A percentile compares a stretch with the other conserved stretches of the same genome.
phyloP scores from a whole-genome alignment of 2,329 filamentous ascomycete genomes.

The Phialocephala sp. region DNA sequence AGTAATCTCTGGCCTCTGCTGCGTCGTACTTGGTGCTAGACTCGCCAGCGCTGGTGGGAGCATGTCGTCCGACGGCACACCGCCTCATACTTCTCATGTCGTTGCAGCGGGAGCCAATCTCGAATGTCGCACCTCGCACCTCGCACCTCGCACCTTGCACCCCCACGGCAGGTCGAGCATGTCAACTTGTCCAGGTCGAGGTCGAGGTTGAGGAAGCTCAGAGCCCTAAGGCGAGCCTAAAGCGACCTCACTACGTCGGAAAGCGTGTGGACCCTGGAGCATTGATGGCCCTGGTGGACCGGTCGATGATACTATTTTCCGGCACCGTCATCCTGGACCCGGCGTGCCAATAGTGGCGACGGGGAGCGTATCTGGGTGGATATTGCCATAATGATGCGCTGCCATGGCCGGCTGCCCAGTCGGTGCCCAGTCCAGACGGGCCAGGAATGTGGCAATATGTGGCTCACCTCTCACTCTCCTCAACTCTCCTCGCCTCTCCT shows the following conservation, averaged over 20 bases:
- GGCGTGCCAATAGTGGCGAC: constrained; percentile 28
- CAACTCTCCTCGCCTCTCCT: too few species aligned
- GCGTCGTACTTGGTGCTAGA: constrained; percentile 9
- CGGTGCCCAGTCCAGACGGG: neutral
- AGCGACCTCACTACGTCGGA: too few species aligned
- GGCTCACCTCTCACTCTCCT: neutral
- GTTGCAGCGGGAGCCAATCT: constrained; percentile 5
- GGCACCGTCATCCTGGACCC: constrained; percentile 35
- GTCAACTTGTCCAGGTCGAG: too few species aligned
- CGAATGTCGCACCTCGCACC: too few species aligned
- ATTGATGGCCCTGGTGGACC: too few species aligned
- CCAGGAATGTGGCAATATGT: neutral
- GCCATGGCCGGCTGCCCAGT: neutral
- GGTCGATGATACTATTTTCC: constrained; percentile 20
- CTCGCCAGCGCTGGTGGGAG: constrained; percentile 1
- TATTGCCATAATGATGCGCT: constrained; percentile 3
- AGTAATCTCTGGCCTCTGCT: constrained; percentile 8
- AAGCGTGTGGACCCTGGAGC: constrained; percentile 1
- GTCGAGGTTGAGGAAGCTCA: too few species aligned
- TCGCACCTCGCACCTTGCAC: too few species aligned
- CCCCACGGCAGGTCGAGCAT: constrained; percentile 16
- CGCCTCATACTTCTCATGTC: constrained; percentile 24
- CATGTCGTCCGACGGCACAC: constrained; percentile 22
- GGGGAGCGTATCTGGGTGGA: neutral
- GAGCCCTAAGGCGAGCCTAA: neutral